Conservation (phyloP, 345 rosid genomes). For the Rhizophora mangle region DNA sequence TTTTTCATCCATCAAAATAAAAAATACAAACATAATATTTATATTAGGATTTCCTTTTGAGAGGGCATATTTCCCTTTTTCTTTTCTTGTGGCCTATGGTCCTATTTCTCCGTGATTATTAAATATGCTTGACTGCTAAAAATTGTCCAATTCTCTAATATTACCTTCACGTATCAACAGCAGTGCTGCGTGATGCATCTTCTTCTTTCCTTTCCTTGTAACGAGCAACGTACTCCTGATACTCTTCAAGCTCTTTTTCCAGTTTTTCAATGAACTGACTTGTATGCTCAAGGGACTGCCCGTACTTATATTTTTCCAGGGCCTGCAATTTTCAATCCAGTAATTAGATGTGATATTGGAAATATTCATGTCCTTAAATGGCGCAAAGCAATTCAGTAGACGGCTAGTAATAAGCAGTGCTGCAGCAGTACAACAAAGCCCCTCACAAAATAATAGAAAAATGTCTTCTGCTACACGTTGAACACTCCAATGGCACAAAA, state of each 20-base stretch:
- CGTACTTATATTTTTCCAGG: slow-evolving; percentile 68
- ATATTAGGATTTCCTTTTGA: too few species aligned
- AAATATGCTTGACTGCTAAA: too few species aligned
- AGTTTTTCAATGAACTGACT: slow-evolving; percentile 86
- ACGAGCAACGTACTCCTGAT: slow-evolving; percentile 51
- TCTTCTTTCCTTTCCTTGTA: slow-evolving; percentile 49
- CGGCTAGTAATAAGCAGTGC: not conserved
- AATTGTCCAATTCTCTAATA: too few species aligned
- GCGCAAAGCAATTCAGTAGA: not conserved
- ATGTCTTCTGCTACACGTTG: too few species aligned
- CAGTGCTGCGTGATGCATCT: not conserved
- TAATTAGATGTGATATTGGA: not conserved
- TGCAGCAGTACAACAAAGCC: not conserved
- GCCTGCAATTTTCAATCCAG: slow-evolving; percentile 44
- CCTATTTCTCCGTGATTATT: too few species aligned
- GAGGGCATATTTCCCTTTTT: too few species aligned
- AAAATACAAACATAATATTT: too few species aligned
- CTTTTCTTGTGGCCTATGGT: too few species aligned
- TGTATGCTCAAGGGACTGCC: slow-evolving; percentile 91
- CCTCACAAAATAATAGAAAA: too few species aligned
- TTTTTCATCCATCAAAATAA: too few species aligned
- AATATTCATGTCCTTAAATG: not conserved
- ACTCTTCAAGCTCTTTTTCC: slow-evolving; percentile 84
- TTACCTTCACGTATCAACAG: too few species aligned
- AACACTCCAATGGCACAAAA: too few species aligned